phyloP scores from a whole-genome alignment of 2,329 filamentous ascomycete genomes.

The Microascus cirrosus region DNA sequence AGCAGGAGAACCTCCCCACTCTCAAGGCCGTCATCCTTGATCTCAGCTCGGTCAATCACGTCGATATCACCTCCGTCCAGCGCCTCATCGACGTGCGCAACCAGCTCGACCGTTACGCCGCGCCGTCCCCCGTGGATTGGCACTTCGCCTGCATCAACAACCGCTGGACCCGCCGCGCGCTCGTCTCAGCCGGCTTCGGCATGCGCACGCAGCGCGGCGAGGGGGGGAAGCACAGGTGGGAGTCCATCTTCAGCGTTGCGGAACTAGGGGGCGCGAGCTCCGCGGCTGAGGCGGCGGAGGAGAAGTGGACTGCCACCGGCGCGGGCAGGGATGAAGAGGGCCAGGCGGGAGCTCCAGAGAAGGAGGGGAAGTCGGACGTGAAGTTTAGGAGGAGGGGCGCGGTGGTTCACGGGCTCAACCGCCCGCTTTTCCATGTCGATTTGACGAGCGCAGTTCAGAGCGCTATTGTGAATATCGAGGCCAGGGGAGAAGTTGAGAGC shows the following conservation, averaged over 20 bases:
- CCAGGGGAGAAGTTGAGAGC: constrained; percentile 24
- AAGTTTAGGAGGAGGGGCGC: constrained; percentile 1
- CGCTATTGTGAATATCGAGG: constrained; percentile 69
- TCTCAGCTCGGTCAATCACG: constrained; percentile 86
- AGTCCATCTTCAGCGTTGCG: constrained; percentile 88
- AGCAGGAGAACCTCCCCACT: constrained; percentile 40
- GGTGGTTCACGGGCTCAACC: constrained; percentile 73
- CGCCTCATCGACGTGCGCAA: constrained; percentile 90
- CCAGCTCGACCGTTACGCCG: constrained; percentile 76
- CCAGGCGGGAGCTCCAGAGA: constrained; percentile 61
- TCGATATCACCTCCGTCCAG: constrained; percentile 88
- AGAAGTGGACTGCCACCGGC: constrained; percentile 17
- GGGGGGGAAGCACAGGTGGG: constrained; percentile 58
- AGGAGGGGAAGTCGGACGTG: constrained; percentile 10
- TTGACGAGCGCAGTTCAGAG: constrained; percentile 80
- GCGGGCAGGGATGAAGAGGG: constrained; percentile 54
- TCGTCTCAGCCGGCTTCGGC: constrained; percentile 80
- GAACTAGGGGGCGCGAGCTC: constrained; percentile 66
- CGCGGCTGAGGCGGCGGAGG: constrained; percentile 53
- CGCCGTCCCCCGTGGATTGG: constrained; percentile 81
- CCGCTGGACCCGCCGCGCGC: constrained; percentile 85
- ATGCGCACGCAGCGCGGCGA: constrained; percentile 43
- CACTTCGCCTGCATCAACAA: constrained; percentile 92
- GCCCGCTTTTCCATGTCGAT: constrained; percentile 90
- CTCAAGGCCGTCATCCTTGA: constrained; percentile 89